Evolutionary conservation across 371 early-diverging fungal species (phyloP).

Genomic region (Blakeslea trispora): DNA sequence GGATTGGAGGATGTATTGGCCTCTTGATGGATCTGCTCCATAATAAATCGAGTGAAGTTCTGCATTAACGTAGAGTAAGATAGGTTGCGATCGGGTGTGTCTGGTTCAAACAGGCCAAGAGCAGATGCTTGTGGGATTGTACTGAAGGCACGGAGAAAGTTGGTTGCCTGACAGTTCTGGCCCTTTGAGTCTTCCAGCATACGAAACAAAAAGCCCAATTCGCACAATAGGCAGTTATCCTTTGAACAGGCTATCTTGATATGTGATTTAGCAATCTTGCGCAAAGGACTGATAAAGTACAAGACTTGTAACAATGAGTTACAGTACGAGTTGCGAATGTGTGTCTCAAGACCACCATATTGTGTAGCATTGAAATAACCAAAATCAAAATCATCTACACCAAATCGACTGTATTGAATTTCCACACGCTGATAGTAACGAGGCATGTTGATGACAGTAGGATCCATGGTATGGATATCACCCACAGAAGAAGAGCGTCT

Average conservation of each 20-base stretch:
- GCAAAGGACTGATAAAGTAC: constrained; percentile 68
- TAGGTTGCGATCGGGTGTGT: constrained; percentile 58
- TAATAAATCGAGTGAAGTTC: constrained; percentile 83
- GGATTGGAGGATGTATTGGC: constrained; percentile 48
- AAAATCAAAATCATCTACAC: constrained; percentile 97
- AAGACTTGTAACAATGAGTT: constrained; percentile 89
- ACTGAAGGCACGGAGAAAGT: constrained; percentile 82
- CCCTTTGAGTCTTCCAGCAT: constrained; percentile 91
- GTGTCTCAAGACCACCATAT: constrained; percentile 89
- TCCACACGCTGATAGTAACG: constrained; percentile 76
- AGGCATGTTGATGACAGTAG: constrained; percentile 56
- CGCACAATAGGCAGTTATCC: constrained; percentile 85
- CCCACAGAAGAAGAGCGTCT: constrained; percentile 45
- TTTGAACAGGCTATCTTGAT: constrained; percentile 68
- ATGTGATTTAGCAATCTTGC: constrained; percentile 74
- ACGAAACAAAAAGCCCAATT: constrained; percentile 88
- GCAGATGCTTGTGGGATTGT: constrained; percentile 83
- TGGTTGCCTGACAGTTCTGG: constrained; percentile 93
- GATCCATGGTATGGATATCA: constrained; percentile 33
- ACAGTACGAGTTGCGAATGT: constrained; percentile 86
- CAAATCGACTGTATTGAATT: constrained; percentile 87
- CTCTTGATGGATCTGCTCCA: constrained; percentile 86
- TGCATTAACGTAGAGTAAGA: constrained; percentile 80
- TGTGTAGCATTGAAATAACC: constrained; percentile 86
- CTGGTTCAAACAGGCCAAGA: constrained; percentile 84